Evolutionary conservation across 108 stramenopile species (phyloP), one percentile per base, ranked within the genome.

Genomic region (Schizochytrium sp.): DNA sequence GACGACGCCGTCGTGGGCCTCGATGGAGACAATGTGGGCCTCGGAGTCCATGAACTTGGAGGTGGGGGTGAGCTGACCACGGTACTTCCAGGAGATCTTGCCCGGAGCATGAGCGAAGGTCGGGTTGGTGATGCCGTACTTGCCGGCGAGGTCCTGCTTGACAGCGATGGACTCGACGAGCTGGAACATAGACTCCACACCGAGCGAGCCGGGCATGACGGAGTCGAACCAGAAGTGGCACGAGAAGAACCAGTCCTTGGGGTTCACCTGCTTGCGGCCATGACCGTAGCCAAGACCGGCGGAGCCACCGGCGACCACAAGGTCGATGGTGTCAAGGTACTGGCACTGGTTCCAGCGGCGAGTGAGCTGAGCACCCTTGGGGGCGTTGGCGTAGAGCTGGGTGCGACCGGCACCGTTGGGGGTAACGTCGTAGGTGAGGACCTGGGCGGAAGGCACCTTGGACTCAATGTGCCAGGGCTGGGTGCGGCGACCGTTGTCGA

Each of bases 191-290:
- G 72, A 42, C 72, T 72, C 44, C 55, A 83, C 64, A 15, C 64
- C 64, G 64, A 69, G 64, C 10, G 42, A 44, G 12, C 64, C 64
- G 12, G 64, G 64, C 64, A 69, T 69, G 64, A 69, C 64, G 42
- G 64, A 69, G 64, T 69, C 64, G 28, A 69, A 69, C 64, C 64
- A 69, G 28, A 69, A 69, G 64, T 69, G 64, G 64, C 64, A 69
- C 64, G 64, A 7, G 3, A 69, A 69, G 64, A 69, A 69, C 64
- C 64, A 69, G 64, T 69, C 64, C 42, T 69, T 69, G 42, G 64
- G 64, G 64, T 69, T 69, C 42, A 69, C 64, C 12, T 1, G 10
- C 64, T 69, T 69, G 64, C 8, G 5, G 28, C 64, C 64, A 2
- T 69, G 64, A 44, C 19, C 64, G 64, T 69, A 69, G 64, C 64